phyloP scores from a whole-genome alignment of 2,329 filamentous ascomycete species.

The Sporothrix variecibatus region DNA sequence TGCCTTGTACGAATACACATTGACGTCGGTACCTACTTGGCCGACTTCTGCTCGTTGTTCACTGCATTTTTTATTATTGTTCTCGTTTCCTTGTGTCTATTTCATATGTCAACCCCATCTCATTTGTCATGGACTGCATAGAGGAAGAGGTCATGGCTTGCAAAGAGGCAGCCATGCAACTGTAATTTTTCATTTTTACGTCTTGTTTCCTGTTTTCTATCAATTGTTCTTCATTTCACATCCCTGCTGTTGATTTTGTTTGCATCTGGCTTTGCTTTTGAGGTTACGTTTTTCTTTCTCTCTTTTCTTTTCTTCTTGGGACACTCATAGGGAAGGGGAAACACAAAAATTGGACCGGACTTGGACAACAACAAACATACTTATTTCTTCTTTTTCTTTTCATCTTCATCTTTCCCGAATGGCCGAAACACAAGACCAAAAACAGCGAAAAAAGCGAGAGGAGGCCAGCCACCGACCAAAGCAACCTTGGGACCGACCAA shows the following conservation, averaged over 20 bases:
- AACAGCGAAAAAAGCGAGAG: neutral
- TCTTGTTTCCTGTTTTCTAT: neutral
- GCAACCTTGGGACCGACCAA: neutral
- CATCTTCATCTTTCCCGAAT: neutral
- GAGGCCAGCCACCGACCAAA: neutral
- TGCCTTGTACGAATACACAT: conserved; percentile 11
- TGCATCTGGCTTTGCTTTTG: conserved; percentile 24
- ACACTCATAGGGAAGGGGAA: conserved; percentile 24
- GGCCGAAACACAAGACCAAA: neutral
- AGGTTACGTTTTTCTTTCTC: conserved; percentile 15
- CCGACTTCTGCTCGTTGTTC: neutral
- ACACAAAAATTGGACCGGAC: conserved; percentile 27
- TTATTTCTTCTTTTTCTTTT: neutral
- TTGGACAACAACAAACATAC: conserved; percentile 20
- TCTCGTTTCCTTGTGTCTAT: conserved; percentile 17
- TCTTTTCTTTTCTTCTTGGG: conserved; percentile 19
- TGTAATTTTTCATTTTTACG: conserved; percentile 24
- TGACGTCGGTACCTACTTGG: neutral
- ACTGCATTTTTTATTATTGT: neutral
- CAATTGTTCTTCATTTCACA: conserved; percentile 10
- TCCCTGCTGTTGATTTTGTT: conserved; percentile 23
- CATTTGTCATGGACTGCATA: conserved; percentile 29
- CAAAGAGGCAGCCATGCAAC: conserved; percentile 14
- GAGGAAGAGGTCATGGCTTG: conserved; percentile 15
- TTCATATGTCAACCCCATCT: conserved; percentile 17